Conservation (phyloP, 1,284 basidiomycete genomes). For the Cutaneotrichosporon mucoides region DNA sequence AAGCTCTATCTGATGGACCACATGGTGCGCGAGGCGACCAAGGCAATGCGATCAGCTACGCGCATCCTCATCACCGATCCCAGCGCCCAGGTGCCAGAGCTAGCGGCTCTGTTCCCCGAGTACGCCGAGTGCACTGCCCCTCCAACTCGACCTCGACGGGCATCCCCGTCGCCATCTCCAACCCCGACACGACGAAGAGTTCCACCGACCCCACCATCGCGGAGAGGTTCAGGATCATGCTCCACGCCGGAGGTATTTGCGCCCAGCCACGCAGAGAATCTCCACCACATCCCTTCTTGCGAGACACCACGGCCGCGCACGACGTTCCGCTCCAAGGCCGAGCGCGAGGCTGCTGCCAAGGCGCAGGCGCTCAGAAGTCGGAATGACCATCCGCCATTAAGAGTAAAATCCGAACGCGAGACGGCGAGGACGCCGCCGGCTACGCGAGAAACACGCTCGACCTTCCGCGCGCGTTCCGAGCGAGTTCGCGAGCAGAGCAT, state of each 20-base stretch:
- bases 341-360: conserved; percentile 1
- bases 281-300: neutral
- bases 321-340: conserved; percentile 1
- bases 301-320: neutral
- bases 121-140: conserved; percentile 4
- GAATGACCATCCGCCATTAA: no score
- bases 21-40: conserved; percentile 26
- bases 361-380: no score
- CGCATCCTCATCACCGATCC: neutral
- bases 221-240: neutral
- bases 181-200: neutral
- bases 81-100: conserved; percentile 4
- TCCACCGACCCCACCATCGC: neutral
- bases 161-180: no score
- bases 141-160: no score
- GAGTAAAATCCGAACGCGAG: no score
- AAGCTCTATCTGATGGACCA: conserved; percentile 41
- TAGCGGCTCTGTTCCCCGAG: conserved; percentile 17
- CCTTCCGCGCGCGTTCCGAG: neutral
- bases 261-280: neutral
- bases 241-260: neutral
- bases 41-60: conserved; percentile 8
- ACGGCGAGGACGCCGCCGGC: neutral
- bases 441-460: neutral
- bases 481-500: neutral